A percentile compares a stretch with the other conserved stretches of the same genome.
These are phyloP conservation scores for Dalbergia cultrata DNA, from an alignment of 306 rosid species.

Conservation along the genomic window DNA sequence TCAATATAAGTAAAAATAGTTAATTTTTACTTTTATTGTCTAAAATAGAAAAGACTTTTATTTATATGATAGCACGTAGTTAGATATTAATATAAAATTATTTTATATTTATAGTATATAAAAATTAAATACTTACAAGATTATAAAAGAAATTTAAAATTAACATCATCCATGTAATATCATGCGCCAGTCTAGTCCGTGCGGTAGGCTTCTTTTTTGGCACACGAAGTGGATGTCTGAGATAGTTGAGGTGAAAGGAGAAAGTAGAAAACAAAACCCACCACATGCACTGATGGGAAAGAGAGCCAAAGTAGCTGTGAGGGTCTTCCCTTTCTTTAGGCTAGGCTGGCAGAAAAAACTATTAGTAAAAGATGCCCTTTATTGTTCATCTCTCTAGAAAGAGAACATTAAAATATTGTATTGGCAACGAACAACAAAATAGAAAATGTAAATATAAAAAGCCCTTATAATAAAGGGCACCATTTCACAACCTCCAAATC, in stretches of 20 bases:
- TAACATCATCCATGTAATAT: background rate
- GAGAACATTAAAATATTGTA: conserved; percentile 38
- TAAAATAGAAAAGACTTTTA: no score
- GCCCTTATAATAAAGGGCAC: conserved; percentile 41
- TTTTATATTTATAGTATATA: no score
- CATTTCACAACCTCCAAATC: conserved; percentile 62
- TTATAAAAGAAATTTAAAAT: no score
- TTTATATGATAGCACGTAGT: no score
- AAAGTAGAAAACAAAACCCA: conserved; percentile 20
- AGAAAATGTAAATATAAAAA: conserved; percentile 24
- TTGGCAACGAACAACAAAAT: conserved; percentile 38
- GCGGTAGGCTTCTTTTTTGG: conserved; percentile 21
- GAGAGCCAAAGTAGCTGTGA: background rate
- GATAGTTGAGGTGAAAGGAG: background rate
- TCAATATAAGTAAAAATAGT: no score
- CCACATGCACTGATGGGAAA: conserved; percentile 27
- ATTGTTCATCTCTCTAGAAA: conserved; percentile 32
- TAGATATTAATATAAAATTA: no score
- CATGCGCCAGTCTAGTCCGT: conserved; percentile 27
- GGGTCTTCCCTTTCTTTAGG: background rate
- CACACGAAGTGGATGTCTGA: conserved; percentile 27
- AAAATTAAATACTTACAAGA: no score
- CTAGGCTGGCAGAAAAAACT: conserved; percentile 48
- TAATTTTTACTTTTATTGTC: no score
- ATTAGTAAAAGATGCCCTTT: conserved; percentile 30